These are phyloP conservation scores for Pyrrhoderma noxium DNA, from an alignment of 1,284 basidiomycete genomes.

Conservation along the genomic window DNA sequence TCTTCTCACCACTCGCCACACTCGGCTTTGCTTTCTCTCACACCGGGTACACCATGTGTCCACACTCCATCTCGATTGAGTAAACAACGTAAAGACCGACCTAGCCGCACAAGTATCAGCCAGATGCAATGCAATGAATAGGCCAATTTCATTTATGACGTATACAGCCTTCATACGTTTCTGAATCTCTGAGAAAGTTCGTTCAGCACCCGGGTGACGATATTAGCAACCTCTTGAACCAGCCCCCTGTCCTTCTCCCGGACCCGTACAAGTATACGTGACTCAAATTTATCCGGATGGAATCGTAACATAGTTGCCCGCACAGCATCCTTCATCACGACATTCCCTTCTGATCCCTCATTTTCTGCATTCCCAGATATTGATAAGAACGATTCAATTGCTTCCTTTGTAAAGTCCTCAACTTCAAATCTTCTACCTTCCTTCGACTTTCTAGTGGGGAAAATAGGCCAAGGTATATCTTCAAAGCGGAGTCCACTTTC, in stretches of 20 bases:
- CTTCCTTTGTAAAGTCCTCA: conserved; percentile 50
- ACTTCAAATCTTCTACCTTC: conserved; percentile 23
- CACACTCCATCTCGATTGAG: no score
- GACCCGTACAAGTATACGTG: conserved; percentile 56
- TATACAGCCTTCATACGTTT: no score
- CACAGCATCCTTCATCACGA: conserved; percentile 45
- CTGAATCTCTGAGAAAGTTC: conserved; percentile 23
- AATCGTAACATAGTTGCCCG: conserved; percentile 71
- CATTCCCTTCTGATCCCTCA: not conserved
- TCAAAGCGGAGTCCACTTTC: conserved; percentile 34
- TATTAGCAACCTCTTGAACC: conserved; percentile 73
- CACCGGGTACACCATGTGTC: no score
- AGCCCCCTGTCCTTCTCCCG: conserved; percentile 53
- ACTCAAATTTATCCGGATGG: conserved; percentile 84
- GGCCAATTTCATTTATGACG: no score
- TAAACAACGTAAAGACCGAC: no score
- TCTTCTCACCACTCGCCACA: no score
- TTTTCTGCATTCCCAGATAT: conserved; percentile 24
- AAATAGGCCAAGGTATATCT: conserved; percentile 79
- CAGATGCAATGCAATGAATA: no score
- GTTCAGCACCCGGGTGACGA: conserved; percentile 52
- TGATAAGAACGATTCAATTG: conserved; percentile 57
- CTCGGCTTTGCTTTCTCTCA: no score
- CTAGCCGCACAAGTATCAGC: no score
- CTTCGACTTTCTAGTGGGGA: conserved; percentile 19